phyloP scores from a whole-genome alignment of 768 basidiomycete species.

The Hydnum rufescens region DNA sequence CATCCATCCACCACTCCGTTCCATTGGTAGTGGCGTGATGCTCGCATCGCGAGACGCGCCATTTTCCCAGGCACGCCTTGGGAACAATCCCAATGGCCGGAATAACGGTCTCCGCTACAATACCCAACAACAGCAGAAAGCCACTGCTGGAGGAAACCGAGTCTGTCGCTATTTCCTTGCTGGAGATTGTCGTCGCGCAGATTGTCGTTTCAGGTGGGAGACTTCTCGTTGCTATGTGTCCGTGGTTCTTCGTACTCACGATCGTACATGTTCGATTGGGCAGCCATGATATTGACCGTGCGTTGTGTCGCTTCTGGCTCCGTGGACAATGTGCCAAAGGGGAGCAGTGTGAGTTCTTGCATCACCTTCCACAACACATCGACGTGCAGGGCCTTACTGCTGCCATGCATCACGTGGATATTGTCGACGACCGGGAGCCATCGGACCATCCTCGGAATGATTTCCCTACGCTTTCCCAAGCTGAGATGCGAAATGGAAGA shows the following conservation, averaged over 20 bases:
- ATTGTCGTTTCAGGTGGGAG: conserved; percentile 89
- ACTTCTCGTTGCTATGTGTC: background rate
- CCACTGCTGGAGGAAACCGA: conserved; percentile 27
- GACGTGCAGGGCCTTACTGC: conserved; percentile 52
- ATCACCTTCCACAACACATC: conserved; percentile 72
- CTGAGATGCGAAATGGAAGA: conserved; percentile 5
- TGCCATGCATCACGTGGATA: conserved; percentile 44
- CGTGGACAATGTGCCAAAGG: conserved; percentile 94
- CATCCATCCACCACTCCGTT: conserved; percentile 10
- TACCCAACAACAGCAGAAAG: background rate
- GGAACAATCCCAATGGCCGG: conserved; percentile 1
- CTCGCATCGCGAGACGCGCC: conserved; percentile 37
- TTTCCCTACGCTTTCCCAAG: conserved; percentile 52
- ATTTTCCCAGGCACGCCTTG: background rate
- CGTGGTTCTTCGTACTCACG: background rate
- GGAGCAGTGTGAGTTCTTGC: conserved; percentile 89
- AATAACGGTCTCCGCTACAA: conserved; percentile 1
- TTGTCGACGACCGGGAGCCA: conserved; percentile 16
- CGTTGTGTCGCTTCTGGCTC: conserved; percentile 92
- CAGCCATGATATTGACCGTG: conserved; percentile 89
- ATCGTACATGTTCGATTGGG: background rate
- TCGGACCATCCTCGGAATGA: conserved; percentile 28
- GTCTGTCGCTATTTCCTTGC: conserved; percentile 95
- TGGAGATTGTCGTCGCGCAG: conserved; percentile 86
- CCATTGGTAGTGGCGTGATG: conserved; percentile 32